Conservation (phyloP, 2,329 filamentous ascomycete genomes). For the Rutstroemia sp. region DNA sequence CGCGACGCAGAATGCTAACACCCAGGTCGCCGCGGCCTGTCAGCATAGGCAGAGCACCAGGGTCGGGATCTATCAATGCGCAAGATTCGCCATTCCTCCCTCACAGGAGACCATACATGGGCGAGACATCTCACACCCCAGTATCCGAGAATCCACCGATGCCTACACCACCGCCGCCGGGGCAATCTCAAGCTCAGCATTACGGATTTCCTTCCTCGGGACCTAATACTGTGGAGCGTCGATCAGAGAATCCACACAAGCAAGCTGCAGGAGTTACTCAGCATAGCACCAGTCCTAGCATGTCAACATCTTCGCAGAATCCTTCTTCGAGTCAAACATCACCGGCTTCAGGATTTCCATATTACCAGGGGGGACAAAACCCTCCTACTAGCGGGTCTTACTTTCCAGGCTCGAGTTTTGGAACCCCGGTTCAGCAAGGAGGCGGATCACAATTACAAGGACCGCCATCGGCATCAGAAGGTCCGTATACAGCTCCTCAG, state of each 20-base stretch:
- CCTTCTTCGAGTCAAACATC: constrained; percentile 34
- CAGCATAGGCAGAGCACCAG: constrained; percentile 39
- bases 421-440: constrained; percentile 21
- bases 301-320: constrained; percentile 40
- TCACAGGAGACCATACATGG: constrained; percentile 34
- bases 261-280: constrained; percentile 34
- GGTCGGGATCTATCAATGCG: constrained; percentile 40
- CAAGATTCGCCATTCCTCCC: constrained; percentile 41
- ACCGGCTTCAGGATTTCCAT: constrained; percentile 25
- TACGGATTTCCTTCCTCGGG: constrained; percentile 34
- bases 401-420: constrained; percentile 26
- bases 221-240: constrained; percentile 30
- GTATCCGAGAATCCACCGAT: constrained; percentile 37
- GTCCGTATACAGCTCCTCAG: constrained; percentile 29
- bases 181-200: constrained; percentile 18
- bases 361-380: constrained; percentile 20
- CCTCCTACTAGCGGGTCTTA: constrained; percentile 21
- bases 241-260: constrained; percentile 28
- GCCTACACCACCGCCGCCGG: constrained; percentile 27
- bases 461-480: constrained; percentile 25
- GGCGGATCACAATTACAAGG: constrained; percentile 27
- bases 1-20: constrained; percentile 23
- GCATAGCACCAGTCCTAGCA: constrained; percentile 37
- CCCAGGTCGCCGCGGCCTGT: constrained; percentile 40
- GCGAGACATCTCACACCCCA: constrained; percentile 32